Conservation (phyloP, 1,284 basidiomycete species). For the Pisolithus thermaeus region DNA sequence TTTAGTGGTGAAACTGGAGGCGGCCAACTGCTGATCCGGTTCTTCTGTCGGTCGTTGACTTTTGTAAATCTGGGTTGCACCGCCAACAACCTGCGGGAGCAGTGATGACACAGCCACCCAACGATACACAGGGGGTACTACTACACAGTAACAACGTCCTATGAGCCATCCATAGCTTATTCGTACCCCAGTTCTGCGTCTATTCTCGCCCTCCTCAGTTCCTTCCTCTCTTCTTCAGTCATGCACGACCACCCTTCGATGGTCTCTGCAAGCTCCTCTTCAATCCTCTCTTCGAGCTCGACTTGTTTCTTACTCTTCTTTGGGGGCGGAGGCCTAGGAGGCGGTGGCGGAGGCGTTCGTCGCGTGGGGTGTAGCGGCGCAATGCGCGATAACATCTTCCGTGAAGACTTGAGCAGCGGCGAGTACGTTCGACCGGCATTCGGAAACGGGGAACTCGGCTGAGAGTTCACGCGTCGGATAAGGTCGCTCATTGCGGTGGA, state of each 20-base stretch:
- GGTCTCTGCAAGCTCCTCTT: constrained; percentile 67
- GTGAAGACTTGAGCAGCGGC: constrained; percentile 59
- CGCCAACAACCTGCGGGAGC: too few species aligned
- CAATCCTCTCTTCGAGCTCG: constrained; percentile 69
- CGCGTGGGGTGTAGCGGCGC: constrained; percentile 70
- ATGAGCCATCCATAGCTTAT: constrained; percentile 6
- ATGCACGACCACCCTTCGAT: constrained; percentile 69
- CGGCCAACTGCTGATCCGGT: background rate
- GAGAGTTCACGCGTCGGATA: constrained; percentile 62
- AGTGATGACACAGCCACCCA: too few species aligned
- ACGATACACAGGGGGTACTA: too few species aligned
- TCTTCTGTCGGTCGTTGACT: background rate
- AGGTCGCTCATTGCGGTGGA: constrained; percentile 66
- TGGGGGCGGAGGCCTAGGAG: constrained; percentile 54
- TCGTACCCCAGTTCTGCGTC: constrained; percentile 60
- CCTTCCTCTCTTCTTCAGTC: constrained; percentile 57
- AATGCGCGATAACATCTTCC: constrained; percentile 54
- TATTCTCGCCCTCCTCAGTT: constrained; percentile 53
- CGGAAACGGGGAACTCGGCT: constrained; percentile 57
- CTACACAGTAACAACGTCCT: background rate
- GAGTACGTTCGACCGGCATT: constrained; percentile 44
- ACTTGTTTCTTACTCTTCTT: constrained; percentile 75
- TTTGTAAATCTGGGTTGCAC: too few species aligned
- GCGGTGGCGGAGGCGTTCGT: constrained; percentile 61
- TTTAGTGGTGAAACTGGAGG: background rate